phyloP scores from a whole-genome alignment of 2,329 filamentous ascomycete species.

The Diaporthe sp. region DNA sequence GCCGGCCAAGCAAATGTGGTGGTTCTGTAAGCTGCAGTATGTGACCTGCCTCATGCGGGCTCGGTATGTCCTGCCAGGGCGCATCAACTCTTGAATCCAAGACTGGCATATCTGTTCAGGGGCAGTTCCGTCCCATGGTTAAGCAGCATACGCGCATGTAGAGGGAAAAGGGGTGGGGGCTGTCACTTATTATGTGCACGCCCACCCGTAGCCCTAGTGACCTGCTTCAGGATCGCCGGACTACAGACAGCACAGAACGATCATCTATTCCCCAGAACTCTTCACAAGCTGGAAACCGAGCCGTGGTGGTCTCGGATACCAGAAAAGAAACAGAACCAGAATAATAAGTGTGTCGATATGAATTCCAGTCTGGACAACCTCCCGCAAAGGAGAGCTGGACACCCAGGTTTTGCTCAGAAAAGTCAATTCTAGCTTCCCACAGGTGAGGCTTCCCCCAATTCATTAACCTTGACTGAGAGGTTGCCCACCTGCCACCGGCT shows the following conservation, averaged over 20 bases:
- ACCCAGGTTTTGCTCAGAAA: not conserved
- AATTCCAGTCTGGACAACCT: not conserved
- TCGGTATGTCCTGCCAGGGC: not conserved
- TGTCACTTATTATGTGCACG: not conserved
- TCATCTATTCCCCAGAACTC: not conserved
- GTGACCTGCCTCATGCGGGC: conserved; percentile 9
- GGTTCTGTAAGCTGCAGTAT: not conserved
- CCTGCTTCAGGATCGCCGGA: not conserved
- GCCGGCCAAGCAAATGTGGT: not conserved
- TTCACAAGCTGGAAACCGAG: not conserved
- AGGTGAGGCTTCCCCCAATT: not conserved
- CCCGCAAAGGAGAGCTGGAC: not conserved
- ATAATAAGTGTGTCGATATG: too few species aligned
- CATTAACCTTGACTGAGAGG: not conserved
- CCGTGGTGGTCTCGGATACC: not conserved
- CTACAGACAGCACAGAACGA: not conserved
- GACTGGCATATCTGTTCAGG: not conserved
- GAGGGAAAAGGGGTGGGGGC: not conserved
- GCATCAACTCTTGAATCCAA: not conserved
- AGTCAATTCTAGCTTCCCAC: not conserved
- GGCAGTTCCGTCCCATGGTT: not conserved
- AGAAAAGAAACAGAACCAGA: not conserved
- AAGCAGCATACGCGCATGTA: not conserved
- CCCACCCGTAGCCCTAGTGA: not conserved
- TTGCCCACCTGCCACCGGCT: not conserved